phyloP scores from a whole-genome alignment of 305 asterid species.

The Solanum hybrid region DNA sequence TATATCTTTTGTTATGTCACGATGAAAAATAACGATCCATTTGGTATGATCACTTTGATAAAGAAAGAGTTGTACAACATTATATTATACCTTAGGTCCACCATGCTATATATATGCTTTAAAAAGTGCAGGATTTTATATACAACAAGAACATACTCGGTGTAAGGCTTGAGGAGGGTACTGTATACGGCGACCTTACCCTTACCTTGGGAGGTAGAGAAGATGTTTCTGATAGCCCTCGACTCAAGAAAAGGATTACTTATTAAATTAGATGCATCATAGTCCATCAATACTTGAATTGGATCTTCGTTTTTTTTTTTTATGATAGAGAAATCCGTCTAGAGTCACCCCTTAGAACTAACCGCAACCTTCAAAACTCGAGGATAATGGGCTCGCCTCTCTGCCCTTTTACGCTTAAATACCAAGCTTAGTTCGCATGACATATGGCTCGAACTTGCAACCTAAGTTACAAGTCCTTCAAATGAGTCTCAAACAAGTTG shows the following conservation, averaged over 20 bases:
- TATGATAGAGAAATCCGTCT: neutral
- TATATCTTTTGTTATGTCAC: no score
- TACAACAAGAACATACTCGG: neutral
- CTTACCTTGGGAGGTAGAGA: neutral
- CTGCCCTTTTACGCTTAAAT: neutral
- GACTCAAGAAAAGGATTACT: neutral
- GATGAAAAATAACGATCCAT: neutral
- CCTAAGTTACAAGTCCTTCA: slow-evolving; percentile 3
- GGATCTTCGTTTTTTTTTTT: neutral
- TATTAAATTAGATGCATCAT: neutral
- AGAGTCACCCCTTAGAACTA: neutral
- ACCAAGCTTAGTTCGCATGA: neutral
- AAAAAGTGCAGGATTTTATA: neutral
- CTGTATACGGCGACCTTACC: fast-evolving
- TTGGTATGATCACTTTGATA: neutral
- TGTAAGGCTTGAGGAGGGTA: neutral
- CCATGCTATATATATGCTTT: neutral
- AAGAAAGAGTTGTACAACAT: neutral
- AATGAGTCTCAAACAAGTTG: slow-evolving; percentile 78
- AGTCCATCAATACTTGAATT: neutral
- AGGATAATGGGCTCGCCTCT: neutral
- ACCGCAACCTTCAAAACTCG: slow-evolving; percentile 9
- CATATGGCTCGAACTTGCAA: neutral
- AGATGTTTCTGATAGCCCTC: fast-evolving
- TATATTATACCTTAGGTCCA: neutral